These are phyloP conservation scores for Trichoderma guizhouense DNA, from an alignment of 2,329 filamentous ascomycete species.

Conservation along the genomic window DNA sequence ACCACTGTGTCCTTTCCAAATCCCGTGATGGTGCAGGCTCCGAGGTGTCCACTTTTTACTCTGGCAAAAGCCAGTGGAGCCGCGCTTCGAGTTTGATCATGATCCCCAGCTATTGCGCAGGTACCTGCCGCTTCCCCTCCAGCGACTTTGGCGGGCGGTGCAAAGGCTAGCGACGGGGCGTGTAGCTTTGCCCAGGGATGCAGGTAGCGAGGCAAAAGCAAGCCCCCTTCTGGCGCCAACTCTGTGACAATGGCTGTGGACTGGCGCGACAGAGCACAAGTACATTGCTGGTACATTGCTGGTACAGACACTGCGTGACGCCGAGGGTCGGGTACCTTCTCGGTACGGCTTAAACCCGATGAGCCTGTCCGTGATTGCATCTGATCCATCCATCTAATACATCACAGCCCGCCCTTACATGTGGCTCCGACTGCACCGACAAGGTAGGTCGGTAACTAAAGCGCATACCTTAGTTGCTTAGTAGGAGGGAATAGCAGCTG, in stretches of 20 bases:
- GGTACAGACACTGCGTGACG: neutral
- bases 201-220: slow-evolving; percentile 3
- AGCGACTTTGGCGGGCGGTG: neutral
- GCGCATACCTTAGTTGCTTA: neutral
- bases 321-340: neutral
- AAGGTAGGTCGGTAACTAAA: neutral
- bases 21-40: slow-evolving; percentile 33
- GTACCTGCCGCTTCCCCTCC: slow-evolving; percentile 14
- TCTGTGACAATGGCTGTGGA: neutral
- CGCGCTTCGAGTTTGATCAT: neutral
- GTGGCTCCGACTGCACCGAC: neutral
- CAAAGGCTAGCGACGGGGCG: neutral
- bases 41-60: slow-evolving; percentile 28
- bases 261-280: neutral
- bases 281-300: neutral
- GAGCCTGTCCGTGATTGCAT: neutral
- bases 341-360: neutral
- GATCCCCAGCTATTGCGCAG: slow-evolving; percentile 2
- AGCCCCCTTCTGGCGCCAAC: neutral
- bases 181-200: slow-evolving; percentile 8
- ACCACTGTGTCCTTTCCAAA: slow-evolving; percentile 41
- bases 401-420: neutral
- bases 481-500: neutral
- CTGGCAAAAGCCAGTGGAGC: neutral
- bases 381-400: neutral